Conservation (phyloP, 192 early-diverging fungal species). For the Coemansia sp. region DNA sequence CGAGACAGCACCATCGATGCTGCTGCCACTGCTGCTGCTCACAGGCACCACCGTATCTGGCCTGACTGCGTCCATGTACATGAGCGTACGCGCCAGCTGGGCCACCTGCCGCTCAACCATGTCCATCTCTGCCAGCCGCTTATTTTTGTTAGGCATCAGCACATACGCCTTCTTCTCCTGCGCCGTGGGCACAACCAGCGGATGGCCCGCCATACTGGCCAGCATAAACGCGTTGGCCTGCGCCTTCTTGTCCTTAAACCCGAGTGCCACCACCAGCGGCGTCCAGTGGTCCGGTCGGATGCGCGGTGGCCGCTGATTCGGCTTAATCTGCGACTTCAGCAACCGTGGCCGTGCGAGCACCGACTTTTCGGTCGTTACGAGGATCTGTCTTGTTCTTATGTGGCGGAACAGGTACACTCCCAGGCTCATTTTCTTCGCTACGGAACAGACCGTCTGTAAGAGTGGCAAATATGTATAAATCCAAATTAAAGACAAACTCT, state of each 20-base stretch:
- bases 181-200: conserved; percentile 18
- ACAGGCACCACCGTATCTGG: conserved; percentile 4
- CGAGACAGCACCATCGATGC: no score
- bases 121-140: conserved; percentile 40
- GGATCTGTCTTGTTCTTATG: conserved; percentile 53
- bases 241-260: conserved; percentile 26
- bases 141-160: conserved; percentile 22
- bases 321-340: conserved; percentile 38
- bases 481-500: conserved; percentile 2
- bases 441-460: no score
- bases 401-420: conserved; percentile 52
- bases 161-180: conserved; percentile 14
- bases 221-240: conserved; percentile 28
- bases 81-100: conserved; percentile 39
- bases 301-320: conserved; percentile 26
- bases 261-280: conserved; percentile 44
- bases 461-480: neutral
- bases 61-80: conserved; percentile 34
- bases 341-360: conserved; percentile 22
- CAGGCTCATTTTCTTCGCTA: conserved; percentile 25
- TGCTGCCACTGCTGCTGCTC: neutral
- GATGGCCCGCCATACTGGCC: conserved; percentile 31
- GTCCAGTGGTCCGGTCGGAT: conserved; percentile 55
- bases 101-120: conserved; percentile 45
- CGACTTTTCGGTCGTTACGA: conserved; percentile 34